Conservation (phyloP, 768 basidiomycete species). For the Phanerodontia chrysosporium region DNA sequence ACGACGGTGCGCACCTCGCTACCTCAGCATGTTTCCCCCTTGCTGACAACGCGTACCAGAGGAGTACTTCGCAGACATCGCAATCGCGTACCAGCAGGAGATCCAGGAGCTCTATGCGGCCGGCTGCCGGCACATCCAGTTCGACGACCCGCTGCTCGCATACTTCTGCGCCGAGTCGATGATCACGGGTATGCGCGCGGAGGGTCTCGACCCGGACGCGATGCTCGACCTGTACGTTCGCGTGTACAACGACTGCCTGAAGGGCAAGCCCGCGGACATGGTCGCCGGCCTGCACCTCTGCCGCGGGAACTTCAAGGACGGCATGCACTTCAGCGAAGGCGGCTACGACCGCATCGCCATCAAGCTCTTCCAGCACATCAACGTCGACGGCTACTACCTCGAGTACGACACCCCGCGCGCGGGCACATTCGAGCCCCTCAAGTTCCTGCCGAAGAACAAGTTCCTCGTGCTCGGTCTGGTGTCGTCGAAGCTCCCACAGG, state of each 20-base stretch:
- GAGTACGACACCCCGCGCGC: slow-evolving; percentile 66
- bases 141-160: slow-evolving; percentile 44
- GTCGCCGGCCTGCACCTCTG: slow-evolving; percentile 59
- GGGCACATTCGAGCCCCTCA: slow-evolving; percentile 54
- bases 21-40: slow-evolving; percentile 17
- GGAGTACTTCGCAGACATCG: slow-evolving; percentile 47
- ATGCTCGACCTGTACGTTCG: slow-evolving; percentile 64
- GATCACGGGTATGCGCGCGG: slow-evolving; percentile 53
- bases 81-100: slow-evolving; percentile 41
- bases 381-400: slow-evolving; percentile 52
- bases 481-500: slow-evolving; percentile 38
- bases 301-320: slow-evolving; percentile 38
- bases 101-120: slow-evolving; percentile 40
- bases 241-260: slow-evolving; percentile 54
- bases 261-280: slow-evolving; percentile 50
- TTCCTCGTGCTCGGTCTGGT: slow-evolving; percentile 40
- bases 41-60: slow-evolving; percentile 9
- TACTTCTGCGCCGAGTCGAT: slow-evolving; percentile 65
- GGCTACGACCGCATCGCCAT: slow-evolving; percentile 51
- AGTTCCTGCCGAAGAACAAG: slow-evolving; percentile 43
- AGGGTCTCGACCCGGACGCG: slow-evolving; percentile 56
- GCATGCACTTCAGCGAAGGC: slow-evolving; percentile 57
- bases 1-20: slow-evolving; percentile 43
- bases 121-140: slow-evolving; percentile 42
- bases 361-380: slow-evolving; percentile 54